Evolutionary conservation across 2,329 filamentous ascomycete genomes (phyloP), one percentile per base, ranked within the genome.

Genomic region (Trichoderma aggressivum): DNA sequence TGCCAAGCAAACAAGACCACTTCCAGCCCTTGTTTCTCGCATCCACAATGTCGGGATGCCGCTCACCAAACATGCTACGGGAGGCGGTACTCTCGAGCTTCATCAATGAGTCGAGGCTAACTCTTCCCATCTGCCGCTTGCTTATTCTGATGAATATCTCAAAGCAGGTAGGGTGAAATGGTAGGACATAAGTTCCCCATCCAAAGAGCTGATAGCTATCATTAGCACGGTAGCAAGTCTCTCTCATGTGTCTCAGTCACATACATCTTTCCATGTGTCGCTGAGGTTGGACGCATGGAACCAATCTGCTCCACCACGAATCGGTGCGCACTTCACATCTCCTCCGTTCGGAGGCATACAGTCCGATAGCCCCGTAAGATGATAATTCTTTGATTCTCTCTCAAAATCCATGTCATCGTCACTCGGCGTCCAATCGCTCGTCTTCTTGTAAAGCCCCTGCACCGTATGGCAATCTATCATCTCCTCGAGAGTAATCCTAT

Each of bases 111-210:
- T 74, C 58, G 0, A 78, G 11, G 32, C 77, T 77, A 2, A 79
- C 63, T 0, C 26, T 58, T 0, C 74, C 2, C 74, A 72, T 7
- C 39, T 24, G 3, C 75, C 28, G 1, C 73, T 76, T 0, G 74
- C 78, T n/a, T 28, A 69, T 63, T 24, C 77, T 63, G 36, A 77
- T 78, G 59, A 75, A 79, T 1, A 79, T 64, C 61, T 79, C 78
- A 1, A 79, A 67, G 56, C 78, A 79, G 0, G 76, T 72, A 0
- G 78, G 75, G 8, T 79, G 78, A 16, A 79, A 79, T 1, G 78
- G 76, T 61, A 79, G 74, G 0, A 67, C 65, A 2, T 21, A 39
- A 11, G 14, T 53, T 21, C 34, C 55, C 50, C 63, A 58, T 36
- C 30, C 53, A n/a, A 32, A 56, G 4, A 28, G 24, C 62, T 66